Evolutionary conservation across 140 eudicot species (phyloP).

Genomic region (Bidens hawaiensis): DNA sequence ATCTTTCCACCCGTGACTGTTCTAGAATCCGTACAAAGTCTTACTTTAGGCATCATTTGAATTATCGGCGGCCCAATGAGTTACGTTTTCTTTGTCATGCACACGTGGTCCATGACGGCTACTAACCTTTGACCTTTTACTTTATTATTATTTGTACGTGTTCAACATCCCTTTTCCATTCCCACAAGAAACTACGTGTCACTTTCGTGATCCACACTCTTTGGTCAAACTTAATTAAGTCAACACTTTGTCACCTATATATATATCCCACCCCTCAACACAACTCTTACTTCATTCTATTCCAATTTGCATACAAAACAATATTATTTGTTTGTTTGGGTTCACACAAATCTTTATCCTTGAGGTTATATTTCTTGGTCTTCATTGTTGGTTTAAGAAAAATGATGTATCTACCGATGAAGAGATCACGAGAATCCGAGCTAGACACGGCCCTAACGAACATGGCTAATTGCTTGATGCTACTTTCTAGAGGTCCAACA

Average conservation of each 20-base stretch:
- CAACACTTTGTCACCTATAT: conserved; percentile 35
- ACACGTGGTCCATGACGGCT: conserved; percentile 35
- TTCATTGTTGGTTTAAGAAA: neutral
- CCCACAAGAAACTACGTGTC: conserved; percentile 40
- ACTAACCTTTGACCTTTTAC: conserved; percentile 13
- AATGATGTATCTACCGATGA: conserved; percentile 37
- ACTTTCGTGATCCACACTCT: conserved; percentile 34
- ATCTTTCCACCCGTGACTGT: conserved; percentile 1
- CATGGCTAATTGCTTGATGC: conserved; percentile 53
- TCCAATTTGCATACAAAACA: conserved; percentile 6
- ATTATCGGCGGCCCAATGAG: neutral
- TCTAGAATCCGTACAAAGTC: conserved; percentile 33
- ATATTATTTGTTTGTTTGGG: neutral
- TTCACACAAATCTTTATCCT: conserved; percentile 12
- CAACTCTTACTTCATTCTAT: conserved; percentile 17
- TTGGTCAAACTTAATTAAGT: conserved; percentile 37
- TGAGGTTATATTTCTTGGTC: neutral
- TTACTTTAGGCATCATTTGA: conserved; percentile 2
- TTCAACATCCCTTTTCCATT: conserved; percentile 25
- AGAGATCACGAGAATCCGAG: conserved; percentile 43
- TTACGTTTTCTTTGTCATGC: conserved; percentile 19
- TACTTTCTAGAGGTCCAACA: conserved; percentile 34
- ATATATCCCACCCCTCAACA: conserved; percentile 16
- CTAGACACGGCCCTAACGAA: conserved; percentile 27
- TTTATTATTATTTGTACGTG: conserved; percentile 13